Evolutionary conservation across 2,329 filamentous ascomycete genomes (phyloP), one percentile per base, ranked within the genome.

Genomic region (Fusarium continuum): DNA sequence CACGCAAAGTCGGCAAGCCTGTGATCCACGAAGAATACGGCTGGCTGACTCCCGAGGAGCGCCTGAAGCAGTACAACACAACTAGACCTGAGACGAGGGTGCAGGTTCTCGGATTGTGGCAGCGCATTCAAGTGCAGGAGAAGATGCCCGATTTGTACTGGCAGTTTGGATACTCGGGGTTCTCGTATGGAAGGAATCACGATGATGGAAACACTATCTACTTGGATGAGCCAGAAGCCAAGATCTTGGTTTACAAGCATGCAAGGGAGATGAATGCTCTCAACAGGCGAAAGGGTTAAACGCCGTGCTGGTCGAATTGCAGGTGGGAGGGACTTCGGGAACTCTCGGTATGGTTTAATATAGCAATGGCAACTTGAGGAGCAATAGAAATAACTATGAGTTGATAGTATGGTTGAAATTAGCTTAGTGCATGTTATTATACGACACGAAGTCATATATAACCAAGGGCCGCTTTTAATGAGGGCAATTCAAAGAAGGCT

Each of bases 191-290:
- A 2, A 76, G 78, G 22, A 86, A 86, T 67, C 74, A 86, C 49
- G 74, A 86, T 40, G 83, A 85, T 56, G 83, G 83, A 0, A 85
- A 85, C 66, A 85, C 83, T 5, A 84, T 86, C 53, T 86, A 77
- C 64, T 60, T 85, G 32, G 83, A 85, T 17, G 78, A 82, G 20
- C 74, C 76, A 4, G 77, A 84, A 69, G 81, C 80, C 0, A 69
- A 78, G 64, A 52, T 70, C 14, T 63, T 83, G 23, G 75, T 82
- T 4, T 81, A 80, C 55, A 71, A 78, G 47, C 80, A 83, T 54
- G 80, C 79, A 1, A 75, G 73, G 62, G 74, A 71, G 19, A 74
- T 82, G 57, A 75, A 79, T 26, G 69, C 57, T 5, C 55, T 67
- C 2, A 67, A 67, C 35, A 55, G 25, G 25, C 19, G 38, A 34